Conservation (phyloP, 257 asterid genomes). For the Avicennia marina region DNA sequence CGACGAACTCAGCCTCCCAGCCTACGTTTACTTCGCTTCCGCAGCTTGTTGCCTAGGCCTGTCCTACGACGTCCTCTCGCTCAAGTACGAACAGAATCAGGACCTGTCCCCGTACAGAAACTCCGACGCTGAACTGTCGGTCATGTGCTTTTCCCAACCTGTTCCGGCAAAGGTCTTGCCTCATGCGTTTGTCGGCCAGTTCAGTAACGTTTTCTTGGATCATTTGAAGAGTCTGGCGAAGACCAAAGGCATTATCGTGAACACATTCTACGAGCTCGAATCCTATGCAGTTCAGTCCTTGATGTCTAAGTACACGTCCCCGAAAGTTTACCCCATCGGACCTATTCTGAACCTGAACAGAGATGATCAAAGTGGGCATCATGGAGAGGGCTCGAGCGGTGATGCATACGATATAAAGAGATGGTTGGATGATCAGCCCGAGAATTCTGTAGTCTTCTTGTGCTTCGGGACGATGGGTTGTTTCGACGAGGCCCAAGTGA, state of each 20-base stretch:
- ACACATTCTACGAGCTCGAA: constrained; percentile 46
- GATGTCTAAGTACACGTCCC: neutral
- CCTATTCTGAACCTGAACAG: constrained; percentile 29
- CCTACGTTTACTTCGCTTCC: constrained; percentile 45
- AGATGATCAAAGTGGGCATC: neutral
- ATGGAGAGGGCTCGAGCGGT: neutral
- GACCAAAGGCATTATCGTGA: constrained; percentile 36
- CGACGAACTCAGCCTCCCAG: constrained; percentile 32
- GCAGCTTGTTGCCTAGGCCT: constrained; percentile 36
- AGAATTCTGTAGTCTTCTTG: constrained; percentile 26
- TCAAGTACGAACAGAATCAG: constrained; percentile 23
- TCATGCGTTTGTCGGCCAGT: neutral
- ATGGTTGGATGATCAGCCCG: constrained; percentile 35
- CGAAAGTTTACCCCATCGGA: constrained; percentile 42
- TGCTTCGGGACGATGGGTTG: constrained; percentile 35
- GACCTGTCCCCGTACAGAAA: constrained; percentile 13
- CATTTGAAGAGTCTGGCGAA: constrained; percentile 12
- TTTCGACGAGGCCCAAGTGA: constrained; percentile 15
- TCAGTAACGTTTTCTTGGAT: neutral
- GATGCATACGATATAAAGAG: constrained; percentile 2
- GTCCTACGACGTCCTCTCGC: neutral
- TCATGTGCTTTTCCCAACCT: constrained; percentile 21
- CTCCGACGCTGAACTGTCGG: constrained; percentile 16
- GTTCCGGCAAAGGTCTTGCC: constrained; percentile 38
- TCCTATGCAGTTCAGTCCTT: constrained; percentile 24